Base-by-base conservation (phyloP, 495 filamentous ascomycete species). In the Tuber microsphaerosporum region DNA sequence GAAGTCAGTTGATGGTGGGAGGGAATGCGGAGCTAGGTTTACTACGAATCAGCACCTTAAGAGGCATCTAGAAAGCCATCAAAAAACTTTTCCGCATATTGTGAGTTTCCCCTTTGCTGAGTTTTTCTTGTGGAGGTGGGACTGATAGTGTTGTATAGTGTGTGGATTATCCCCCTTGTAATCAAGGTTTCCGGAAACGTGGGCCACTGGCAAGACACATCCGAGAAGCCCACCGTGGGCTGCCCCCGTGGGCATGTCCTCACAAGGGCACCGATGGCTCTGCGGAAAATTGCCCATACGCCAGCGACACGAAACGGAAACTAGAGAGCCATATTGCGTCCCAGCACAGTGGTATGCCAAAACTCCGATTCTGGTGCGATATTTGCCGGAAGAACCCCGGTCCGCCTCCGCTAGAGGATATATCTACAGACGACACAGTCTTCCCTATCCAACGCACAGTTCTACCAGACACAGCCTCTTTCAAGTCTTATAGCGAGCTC, bases 171-270 rank as follows among this genome's bases (percentile, higher is more conserved):
- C 88, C 90, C 12, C 91, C 88, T 2, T 99, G 95, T 82, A 86
- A 88, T 46, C 88, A 91, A 83, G 89, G 88, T 20, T 99, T 98
- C 84, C 88, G 95, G 65, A 98, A 97, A 83, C 91, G 94, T 80
- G 88, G 91, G 73, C 97, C 93, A 2, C 88, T 99, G 17, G 89
- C 93, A 79, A 89, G 91, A 26, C 95, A 99, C 83, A 89, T 97
- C 71, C 87, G 88, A 34, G 86, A 87, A 0, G 88, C 87, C 3
- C 95, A 99, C 82, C 85, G 94, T 37, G 86, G 90, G 9, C 82
- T 88, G 75, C 86, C 90, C 34, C 88, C 92, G 1, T 96, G 89
- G 76, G 84, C 86, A 3, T 97, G 94, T 83, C 83, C 84, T 16
- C 81, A 88, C 74, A 80, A 87, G 56, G 87, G 91, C 78, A 83